Evolutionary conservation across 495 filamentous ascomycete species (phyloP).

Genomic region (Penicillium crystallinum): DNA sequence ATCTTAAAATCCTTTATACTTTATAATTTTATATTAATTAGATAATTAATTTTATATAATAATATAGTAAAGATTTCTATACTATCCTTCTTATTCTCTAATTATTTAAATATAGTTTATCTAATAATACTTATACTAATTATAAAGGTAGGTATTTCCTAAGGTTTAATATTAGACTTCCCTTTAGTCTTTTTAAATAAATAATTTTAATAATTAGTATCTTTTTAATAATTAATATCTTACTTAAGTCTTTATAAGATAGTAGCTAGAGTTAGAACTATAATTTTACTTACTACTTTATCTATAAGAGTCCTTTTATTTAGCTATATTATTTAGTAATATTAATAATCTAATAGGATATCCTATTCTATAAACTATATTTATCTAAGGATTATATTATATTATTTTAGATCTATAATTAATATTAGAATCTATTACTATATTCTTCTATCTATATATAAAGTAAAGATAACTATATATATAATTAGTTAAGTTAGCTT

Average conservation of each 20-base stretch:
- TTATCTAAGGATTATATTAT: too few species aligned
- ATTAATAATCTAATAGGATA: background rate
- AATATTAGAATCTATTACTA: too few species aligned
- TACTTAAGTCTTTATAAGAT: background rate
- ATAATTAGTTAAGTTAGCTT: too few species aligned
- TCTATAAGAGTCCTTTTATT: too few species aligned
- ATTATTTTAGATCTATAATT: too few species aligned
- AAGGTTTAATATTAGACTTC: background rate
- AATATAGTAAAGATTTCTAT: too few species aligned
- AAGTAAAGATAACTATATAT: too few species aligned
- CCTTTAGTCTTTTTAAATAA: background rate
- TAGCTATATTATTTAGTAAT: too few species aligned
- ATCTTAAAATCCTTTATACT: background rate
- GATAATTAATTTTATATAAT: too few species aligned
- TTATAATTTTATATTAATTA: background rate
- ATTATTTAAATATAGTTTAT: background rate
- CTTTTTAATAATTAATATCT: background rate
- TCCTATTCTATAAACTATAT: too few species aligned
- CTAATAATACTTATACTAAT: background rate
- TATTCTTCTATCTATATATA: too few species aligned
- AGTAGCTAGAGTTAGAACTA: background rate
- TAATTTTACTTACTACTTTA: background rate
- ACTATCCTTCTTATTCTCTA: too few species aligned
- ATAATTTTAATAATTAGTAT: background rate
- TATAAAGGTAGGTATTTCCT: background rate